Evolutionary conservation across 306 rosid species (phyloP).

Genomic region (Glycine latifolia): DNA sequence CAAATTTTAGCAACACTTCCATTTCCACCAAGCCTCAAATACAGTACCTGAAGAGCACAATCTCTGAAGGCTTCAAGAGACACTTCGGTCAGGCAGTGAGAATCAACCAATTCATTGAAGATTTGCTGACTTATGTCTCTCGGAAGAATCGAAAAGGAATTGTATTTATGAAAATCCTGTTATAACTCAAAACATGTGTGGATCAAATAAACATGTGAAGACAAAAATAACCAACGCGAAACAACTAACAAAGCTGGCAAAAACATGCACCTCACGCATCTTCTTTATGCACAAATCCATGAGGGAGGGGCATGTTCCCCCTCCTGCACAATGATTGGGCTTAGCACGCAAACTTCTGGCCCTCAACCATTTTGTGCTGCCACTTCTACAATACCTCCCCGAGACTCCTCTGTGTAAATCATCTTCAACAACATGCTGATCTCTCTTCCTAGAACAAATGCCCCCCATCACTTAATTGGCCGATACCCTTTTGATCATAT

Average conservation of each 20-base stretch:
- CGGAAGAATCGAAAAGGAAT: conserved; percentile 65
- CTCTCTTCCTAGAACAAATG: conserved; percentile 75
- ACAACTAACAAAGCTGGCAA: background rate
- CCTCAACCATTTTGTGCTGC: conserved; percentile 66
- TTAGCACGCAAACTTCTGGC: conserved; percentile 49
- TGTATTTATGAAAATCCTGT: conserved; percentile 62
- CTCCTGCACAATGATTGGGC: conserved; percentile 50
- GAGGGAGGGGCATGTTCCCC: conserved; percentile 62
- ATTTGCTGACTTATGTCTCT: conserved; percentile 76
- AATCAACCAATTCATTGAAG: conserved; percentile 67
- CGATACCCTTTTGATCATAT: background rate
- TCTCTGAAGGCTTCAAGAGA: conserved; percentile 66
- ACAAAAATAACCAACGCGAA: conserved; percentile 5
- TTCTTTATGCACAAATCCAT: conserved; percentile 66
- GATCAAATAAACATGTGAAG: conserved; percentile 23
- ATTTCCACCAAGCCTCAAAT: conserved; percentile 34
- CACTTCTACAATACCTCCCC: conserved; percentile 58
- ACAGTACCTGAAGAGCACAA: conserved; percentile 73
- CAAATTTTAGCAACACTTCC: conserved; percentile 35
- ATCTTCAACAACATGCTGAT: conserved; percentile 58
- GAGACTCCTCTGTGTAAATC: conserved; percentile 46
- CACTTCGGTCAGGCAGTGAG: conserved; percentile 60
- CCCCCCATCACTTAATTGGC: conserved; percentile 64
- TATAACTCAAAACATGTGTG: conserved; percentile 1
- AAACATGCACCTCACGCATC: conserved; percentile 66